These are phyloP conservation scores for Alternaria gansuensis DNA, from an alignment of 2,329 filamentous ascomycete species.

Conservation along the genomic window DNA sequence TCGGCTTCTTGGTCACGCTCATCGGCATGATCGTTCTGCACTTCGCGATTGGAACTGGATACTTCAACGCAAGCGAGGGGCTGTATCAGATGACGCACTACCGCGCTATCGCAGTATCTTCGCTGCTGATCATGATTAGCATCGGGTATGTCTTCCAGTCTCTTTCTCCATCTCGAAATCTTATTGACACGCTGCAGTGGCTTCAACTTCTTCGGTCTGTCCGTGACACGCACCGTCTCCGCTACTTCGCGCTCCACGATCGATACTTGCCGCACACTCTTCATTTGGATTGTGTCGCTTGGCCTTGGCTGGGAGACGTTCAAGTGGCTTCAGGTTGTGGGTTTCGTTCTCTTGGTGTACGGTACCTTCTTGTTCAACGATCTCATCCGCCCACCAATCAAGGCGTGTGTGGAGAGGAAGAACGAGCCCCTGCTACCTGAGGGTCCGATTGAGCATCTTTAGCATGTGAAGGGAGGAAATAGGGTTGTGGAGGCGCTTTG, in stretches of 20 bases:
- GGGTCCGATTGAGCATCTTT: conserved; percentile 79
- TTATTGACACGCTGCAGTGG: conserved; percentile 64
- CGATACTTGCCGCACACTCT: conserved; percentile 94
- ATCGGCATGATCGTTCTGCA: conserved; percentile 83
- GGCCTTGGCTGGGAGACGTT: conserved; percentile 96
- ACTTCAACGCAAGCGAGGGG: conserved; percentile 90
- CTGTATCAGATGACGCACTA: conserved; percentile 81
- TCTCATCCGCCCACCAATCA: conserved; percentile 82
- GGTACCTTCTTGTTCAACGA: conserved; percentile 98
- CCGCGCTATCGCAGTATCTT: conserved; percentile 75
- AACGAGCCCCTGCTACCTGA: conserved; percentile 76
- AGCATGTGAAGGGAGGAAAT: conserved; percentile 9
- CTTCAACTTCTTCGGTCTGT: conserved; percentile 98
- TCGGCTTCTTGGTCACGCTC: conserved; percentile 83
- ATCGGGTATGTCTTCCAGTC: conserved; percentile 75
- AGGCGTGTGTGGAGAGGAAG: conserved; percentile 66
- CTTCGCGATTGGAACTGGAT: conserved; percentile 78
- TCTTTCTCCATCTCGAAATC: conserved; percentile 7
- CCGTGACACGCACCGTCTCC: conserved; percentile 86
- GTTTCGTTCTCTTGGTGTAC: conserved; percentile 90
- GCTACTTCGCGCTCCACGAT: conserved; percentile 95
- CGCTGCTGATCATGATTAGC: conserved; percentile 92
- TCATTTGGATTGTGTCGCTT: conserved; percentile 96
- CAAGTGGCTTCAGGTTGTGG: conserved; percentile 93
- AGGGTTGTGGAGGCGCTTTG: background rate